Base-by-base conservation (phyloP, 2,329 filamentous ascomycete species). In the Mariannaea sp. region DNA sequence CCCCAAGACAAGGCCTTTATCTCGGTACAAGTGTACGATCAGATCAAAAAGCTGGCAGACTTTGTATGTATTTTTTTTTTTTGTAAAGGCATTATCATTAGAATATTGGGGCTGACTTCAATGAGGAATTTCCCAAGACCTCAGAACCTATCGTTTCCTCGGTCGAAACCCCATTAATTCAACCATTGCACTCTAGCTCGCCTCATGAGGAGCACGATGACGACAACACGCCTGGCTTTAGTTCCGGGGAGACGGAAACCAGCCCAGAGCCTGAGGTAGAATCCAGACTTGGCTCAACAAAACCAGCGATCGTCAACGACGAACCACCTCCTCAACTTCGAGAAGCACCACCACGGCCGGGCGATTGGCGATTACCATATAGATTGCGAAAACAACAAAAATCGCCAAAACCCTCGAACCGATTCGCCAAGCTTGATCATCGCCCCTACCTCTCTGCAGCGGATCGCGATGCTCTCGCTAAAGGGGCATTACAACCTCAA, bases 401-500 rank as follows among this genome's bases (percentile, higher is more conserved):
- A 5, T 53, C 52, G n/a, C 52, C 54, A 0, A 54, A 51, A 7
- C 48, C 61, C 2, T 38, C 35, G 5, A 60, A 61, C 19, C 41
- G 41, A 3, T 65, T 32, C 14, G 61, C 61, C 13, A 55, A 55
- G 19, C 45, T 62, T 16, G 30, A 40, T 7, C 43, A 52, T 12
- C 60, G 62, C 24, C 70, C 61, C 3, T 72, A 72, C 41, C 55
- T 65, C 10, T 57, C 60, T 7, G 60, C 60, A 3, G 29, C 51
- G 26, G 61, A 68, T 32, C 68, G 70, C 12, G 55, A 65, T n/a
- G 54, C 59, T 0, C 70, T 73, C 33, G 56, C 58, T 8, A 58
- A 51, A 13, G 68, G 71, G 3, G 39, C 60, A 17, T 53, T 5
- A 12, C 29, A 46, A 26, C 44, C 45, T 3, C 45, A 44, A 1